A percentile compares a stretch with the other conserved stretches of the same genome.
Evolutionary conservation across 148 eudicot genomes (phyloP).

Genomic region (Amaranthus cruentus): DNA sequence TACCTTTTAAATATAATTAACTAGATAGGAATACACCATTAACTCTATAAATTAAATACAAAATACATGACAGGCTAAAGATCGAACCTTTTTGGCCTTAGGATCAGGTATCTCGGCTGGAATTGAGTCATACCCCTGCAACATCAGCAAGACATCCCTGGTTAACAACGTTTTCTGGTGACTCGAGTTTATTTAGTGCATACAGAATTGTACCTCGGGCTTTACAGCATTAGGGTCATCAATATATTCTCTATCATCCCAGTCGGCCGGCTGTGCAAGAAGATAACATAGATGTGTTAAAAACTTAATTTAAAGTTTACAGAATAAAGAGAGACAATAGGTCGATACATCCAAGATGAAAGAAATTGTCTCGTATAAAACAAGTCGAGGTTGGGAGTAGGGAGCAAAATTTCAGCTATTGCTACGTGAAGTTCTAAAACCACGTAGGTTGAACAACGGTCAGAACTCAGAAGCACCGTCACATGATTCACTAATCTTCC

Average conservation of each 20-base stretch:
- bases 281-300: background rate
- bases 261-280: slow-evolving; percentile 33
- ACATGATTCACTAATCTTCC: no score
- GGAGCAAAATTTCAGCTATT: background rate
- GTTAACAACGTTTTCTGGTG: slow-evolving; percentile 1
- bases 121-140: slow-evolving; percentile 46
- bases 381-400: background rate
- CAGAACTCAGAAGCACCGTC: no score
- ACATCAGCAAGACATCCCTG: slow-evolving; percentile 10
- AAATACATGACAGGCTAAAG: background rate
- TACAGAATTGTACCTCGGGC: slow-evolving; percentile 35
- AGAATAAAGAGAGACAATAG: background rate
- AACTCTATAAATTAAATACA: background rate
- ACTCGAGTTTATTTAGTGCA: background rate
- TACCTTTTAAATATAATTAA: background rate
- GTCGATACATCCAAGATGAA: no score
- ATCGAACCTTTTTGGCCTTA: slow-evolving; percentile 41
- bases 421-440: background rate
- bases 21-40: background rate
- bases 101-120: slow-evolving; percentile 47
- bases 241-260: slow-evolving; percentile 44
- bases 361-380: background rate
- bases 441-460: no score
- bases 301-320: background rate
- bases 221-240: slow-evolving; percentile 39